Conservation (phyloP, 352 stramenopile genomes). For the Thalassiosira livingstoniorum region DNA sequence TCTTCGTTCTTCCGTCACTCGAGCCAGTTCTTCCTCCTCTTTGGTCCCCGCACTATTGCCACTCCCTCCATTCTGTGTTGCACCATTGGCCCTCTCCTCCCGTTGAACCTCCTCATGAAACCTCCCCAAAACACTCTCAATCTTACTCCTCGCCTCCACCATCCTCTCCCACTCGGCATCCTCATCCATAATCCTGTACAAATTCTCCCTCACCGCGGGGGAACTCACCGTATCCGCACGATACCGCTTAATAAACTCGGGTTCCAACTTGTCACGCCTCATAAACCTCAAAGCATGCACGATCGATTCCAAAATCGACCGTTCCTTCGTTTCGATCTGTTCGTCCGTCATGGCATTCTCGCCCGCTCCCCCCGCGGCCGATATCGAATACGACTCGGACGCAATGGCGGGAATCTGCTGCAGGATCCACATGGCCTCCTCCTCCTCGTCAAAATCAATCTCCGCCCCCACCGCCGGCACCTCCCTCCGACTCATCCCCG, state of each 20-base stretch:
- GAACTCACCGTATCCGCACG: conserved; percentile 77
- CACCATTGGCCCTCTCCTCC: no score
- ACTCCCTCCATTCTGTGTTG: conserved; percentile 37
- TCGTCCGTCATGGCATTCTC: conserved; percentile 51
- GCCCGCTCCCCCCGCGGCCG: conserved; percentile 9
- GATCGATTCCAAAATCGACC: conserved; percentile 74
- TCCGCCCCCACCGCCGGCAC: conserved; percentile 38
- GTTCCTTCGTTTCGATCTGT: conserved; percentile 60
- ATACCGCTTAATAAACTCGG: conserved; percentile 82
- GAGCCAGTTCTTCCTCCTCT: conserved; percentile 49
- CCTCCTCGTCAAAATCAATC: conserved; percentile 73
- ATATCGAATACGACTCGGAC: conserved; percentile 64
- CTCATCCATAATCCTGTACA: conserved; percentile 85
- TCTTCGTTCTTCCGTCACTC: conserved; percentile 64
- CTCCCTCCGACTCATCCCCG: conserved; percentile 29
- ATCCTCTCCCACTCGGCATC: conserved; percentile 82
- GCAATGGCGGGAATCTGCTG: conserved; percentile 72
- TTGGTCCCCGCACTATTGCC: neutral
- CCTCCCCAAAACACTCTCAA: conserved; percentile 64
- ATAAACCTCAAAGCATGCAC: conserved; percentile 76
- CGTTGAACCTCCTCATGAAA: conserved; percentile 36
- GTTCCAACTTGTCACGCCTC: conserved; percentile 82
- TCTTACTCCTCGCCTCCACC: conserved; percentile 70
- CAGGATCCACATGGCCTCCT: conserved; percentile 84
- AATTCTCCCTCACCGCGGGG: conserved; percentile 70